Conservation (phyloP, 2,329 filamentous ascomycete species). For the Pestalotiopsis sp. region DNA sequence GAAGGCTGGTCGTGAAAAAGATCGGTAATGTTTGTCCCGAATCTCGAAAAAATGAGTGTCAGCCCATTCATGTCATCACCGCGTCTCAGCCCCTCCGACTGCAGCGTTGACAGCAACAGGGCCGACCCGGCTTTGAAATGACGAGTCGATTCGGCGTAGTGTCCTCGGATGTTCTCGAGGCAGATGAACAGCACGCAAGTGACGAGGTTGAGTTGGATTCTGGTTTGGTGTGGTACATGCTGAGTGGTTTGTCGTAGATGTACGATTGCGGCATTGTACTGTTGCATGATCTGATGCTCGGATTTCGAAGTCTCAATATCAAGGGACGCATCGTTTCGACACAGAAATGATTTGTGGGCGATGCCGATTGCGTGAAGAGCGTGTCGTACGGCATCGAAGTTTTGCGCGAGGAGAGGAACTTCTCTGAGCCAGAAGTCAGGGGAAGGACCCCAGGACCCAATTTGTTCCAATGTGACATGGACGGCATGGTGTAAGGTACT, state of each 20-base stretch:
- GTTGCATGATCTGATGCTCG: neutral
- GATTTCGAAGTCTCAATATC: neutral
- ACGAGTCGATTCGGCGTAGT: neutral
- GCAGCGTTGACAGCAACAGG: neutral
- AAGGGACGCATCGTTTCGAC: neutral
- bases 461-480: neutral
- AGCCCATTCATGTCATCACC: neutral
- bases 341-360: neutral
- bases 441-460: neutral
- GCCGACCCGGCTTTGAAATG: neutral
- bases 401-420: neutral
- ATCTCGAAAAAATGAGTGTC: neutral
- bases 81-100: neutral
- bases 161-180: neutral
- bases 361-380: neutral
- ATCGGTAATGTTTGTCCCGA: neutral
- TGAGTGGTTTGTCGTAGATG: neutral
- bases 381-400: neutral
- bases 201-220: neutral
- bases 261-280: neutral
- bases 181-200: constrained; percentile 1
- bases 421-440: neutral
- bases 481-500: neutral
- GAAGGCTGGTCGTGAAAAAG: neutral
- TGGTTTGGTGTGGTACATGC: neutral